A percentile compares a stretch with the other conserved stretches of the same genome.
phyloP scores from a whole-genome alignment of 805 yeast species.

The Ogataea trehalophila region DNA sequence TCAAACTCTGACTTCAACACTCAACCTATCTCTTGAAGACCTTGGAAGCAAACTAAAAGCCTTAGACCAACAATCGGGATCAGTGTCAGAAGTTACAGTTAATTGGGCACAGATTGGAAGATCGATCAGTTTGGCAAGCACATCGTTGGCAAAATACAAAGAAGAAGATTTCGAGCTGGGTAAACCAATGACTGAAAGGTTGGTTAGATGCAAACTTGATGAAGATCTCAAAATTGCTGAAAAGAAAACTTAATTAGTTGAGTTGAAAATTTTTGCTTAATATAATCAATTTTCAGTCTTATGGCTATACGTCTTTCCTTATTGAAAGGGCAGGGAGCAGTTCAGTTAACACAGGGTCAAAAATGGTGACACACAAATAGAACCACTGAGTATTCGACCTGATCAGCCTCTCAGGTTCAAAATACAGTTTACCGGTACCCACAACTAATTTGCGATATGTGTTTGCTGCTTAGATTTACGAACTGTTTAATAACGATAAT shows the following conservation, averaged over 20 bases:
- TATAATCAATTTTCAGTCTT: too few relatives aligned
- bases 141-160: slow-evolving; percentile 42
- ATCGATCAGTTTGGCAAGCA: slow-evolving; percentile 56
- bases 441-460: background rate
- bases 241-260: background rate
- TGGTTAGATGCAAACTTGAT: slow-evolving; percentile 53
- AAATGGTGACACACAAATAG: background rate
- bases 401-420: background rate
- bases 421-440: background rate
- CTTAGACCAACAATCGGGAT: slow-evolving; percentile 53
- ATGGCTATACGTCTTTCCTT: too few relatives aligned
- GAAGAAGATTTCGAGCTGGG: slow-evolving; percentile 38
- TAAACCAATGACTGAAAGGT: slow-evolving; percentile 58
- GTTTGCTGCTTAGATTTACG: too few relatives aligned
- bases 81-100: slow-evolving; percentile 52
- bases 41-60: slow-evolving; percentile 45
- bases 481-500: too few relatives aligned
- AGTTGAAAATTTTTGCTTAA: too few relatives aligned
- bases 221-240: slow-evolving; percentile 30
- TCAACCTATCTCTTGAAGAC: slow-evolving; percentile 43
- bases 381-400: background rate
- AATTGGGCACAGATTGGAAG: slow-evolving; percentile 63
- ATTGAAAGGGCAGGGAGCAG: too few relatives aligned
- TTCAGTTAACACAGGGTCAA: too few relatives aligned
- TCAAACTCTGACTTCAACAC: slow-evolving; percentile 38